phyloP scores from a whole-genome alignment of 768 basidiomycete species.

The Suillus decipiens region DNA sequence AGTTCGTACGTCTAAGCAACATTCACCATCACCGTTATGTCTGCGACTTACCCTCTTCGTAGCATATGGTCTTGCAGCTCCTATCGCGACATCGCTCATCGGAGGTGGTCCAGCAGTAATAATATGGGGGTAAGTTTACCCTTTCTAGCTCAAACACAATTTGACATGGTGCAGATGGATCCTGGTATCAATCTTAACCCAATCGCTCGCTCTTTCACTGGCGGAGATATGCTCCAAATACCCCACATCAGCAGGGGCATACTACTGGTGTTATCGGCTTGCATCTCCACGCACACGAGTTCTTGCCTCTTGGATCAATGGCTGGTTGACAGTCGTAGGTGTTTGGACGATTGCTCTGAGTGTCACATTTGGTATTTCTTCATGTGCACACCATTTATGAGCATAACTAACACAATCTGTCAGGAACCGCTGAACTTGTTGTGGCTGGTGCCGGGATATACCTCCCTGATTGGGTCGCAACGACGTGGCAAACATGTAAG shows the following conservation, averaged over 20 bases:
- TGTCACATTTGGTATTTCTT: constrained; percentile 53
- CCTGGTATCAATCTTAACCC: constrained; percentile 48
- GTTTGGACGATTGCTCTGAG: constrained; percentile 70
- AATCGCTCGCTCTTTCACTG: constrained; percentile 52
- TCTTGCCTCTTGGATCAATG: constrained; percentile 63
- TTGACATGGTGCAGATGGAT: constrained; percentile 42
- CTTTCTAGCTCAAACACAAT: not conserved
- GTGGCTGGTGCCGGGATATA: constrained; percentile 62
- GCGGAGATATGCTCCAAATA: constrained; percentile 63
- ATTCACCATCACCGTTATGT: not conserved
- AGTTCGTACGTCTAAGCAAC: constrained; percentile 47
- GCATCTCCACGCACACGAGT: constrained; percentile 52
- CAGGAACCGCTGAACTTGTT: constrained; percentile 61
- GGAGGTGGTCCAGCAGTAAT: constrained; percentile 59
- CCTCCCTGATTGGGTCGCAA: constrained; percentile 57
- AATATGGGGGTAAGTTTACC: constrained; percentile 52
- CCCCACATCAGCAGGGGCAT: constrained; percentile 62
- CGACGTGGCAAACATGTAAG: constrained; percentile 62
- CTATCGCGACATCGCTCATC: constrained; percentile 56
- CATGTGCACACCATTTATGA: not conserved
- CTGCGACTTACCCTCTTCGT: constrained; percentile 10
- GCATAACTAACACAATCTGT: not conserved
- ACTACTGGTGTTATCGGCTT: constrained; percentile 68
- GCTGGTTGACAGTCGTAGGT: constrained; percentile 69
- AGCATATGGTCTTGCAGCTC: constrained; percentile 61